Base-by-base conservation (phyloP, 495 filamentous ascomycete species). In the Hypoxylon intermedium region DNA sequence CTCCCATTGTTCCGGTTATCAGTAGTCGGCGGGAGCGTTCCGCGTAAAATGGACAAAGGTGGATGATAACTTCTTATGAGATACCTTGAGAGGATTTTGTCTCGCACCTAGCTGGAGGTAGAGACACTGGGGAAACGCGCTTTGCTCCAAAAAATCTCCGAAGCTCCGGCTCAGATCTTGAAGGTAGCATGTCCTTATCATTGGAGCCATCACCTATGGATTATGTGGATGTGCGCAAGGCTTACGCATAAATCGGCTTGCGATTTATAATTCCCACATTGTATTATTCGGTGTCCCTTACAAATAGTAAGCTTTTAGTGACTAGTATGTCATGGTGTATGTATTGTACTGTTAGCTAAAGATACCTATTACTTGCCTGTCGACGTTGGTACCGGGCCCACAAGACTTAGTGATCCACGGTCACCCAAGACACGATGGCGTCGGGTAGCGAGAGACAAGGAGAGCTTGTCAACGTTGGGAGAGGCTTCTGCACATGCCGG, bases 401-500 rank as follows among this genome's bases (percentile, higher is more conserved):
- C 53, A 65, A 47, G 62, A 56, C 57, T 65, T 34, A 33, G 38
- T 65, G 56, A 65, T 60, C 56, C 62, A 53, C 62, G 62, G 16
- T 36, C 56, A 65, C 46, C 62, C 62, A 65, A 60, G 56, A 46
- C 56, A 37, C 47, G 16, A 53, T 43, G 30, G 51, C 56, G 56
- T 65, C 52, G 62, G 62, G 62, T 65, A 65, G 62, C 62, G 62
- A 65, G 57, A 60, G 55, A 44, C 62, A 37, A 56, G 56, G 46
- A 57, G 56, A 60, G 34, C 42, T 47, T 65, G 61, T 60, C 56
- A 60, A 60, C 51, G 50, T 65, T 65, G 56, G 62, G 56, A 54
- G 60, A 65, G 62, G 52, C 56, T 65, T 65, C 62, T 65, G 62
- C 62, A 65, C 62, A 65, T 65, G 62, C 62, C 56, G 62, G 62